phyloP scores from a whole-genome alignment of 2,329 filamentous ascomycete species.

The Colletotrichum nymphaeae region DNA sequence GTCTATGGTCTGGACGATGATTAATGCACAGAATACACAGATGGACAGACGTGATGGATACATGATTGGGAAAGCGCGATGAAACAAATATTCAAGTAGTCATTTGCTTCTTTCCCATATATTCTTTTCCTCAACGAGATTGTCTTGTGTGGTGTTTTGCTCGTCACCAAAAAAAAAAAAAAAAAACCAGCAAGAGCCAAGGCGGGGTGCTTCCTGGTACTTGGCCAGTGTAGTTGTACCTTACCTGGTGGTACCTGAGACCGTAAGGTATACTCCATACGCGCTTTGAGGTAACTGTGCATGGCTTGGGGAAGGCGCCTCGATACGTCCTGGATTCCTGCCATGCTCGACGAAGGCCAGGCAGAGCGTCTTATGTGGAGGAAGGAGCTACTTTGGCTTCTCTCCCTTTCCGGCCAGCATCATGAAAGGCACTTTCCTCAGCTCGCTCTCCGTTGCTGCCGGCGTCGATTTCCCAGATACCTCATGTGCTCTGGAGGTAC shows the following conservation, averaged over 20 bases:
- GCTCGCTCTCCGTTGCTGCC: neutral
- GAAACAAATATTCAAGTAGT: neutral
- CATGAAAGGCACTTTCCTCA: neutral
- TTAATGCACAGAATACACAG: neutral
- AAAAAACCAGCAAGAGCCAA: neutral
- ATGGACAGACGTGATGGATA: neutral
- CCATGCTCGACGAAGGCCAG: conserved; percentile 1
- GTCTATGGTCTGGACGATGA: neutral
- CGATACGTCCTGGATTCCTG: neutral
- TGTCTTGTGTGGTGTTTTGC: neutral
- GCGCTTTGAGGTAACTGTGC: neutral
- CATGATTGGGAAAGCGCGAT: neutral
- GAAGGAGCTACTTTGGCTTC: neutral
- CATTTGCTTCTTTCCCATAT: neutral
- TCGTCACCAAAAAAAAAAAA: neutral
- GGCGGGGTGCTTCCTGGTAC: conserved; percentile 8
- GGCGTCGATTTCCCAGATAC: neutral
- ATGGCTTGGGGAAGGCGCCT: neutral
- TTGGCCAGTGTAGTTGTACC: neutral
- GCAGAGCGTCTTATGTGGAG: neutral
- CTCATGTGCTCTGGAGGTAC: neutral
- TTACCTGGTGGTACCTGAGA: neutral
- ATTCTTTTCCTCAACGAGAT: too few relatives aligned
- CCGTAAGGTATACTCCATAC: neutral
- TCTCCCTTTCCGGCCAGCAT: neutral